Evolutionary conservation across 768 basidiomycete species (phyloP), one percentile per base, ranked within the genome.

Genomic region (Clitopilus passeckerianus): DNA sequence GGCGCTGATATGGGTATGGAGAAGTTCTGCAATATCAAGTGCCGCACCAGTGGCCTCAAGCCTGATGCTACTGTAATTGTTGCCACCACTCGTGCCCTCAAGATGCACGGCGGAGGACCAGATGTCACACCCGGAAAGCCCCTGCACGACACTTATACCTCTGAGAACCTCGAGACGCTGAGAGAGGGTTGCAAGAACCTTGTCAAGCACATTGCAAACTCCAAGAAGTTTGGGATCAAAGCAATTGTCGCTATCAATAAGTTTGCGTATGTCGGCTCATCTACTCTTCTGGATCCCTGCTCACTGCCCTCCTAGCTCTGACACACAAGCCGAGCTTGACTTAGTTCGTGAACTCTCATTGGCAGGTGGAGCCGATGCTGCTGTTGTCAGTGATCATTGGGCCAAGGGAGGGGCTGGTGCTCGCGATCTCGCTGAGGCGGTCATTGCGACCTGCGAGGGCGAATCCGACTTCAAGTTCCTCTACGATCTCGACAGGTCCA

Each of bases 21-120:
- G 76, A 97, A 99, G 74, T 99, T 98, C 82, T 98, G 93, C 81
- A 98, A 98, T 75, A 98, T 99, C 82, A 99, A 99, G 74, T 98
- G 95, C 73, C 87, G 96, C 61, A 81, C 90, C 59, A 95, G 92
- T 61, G 96, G 95, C 53, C 83, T 98, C 68, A 89, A 80, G 59
- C 97, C 97, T 8, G 93, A 99, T 73, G 96, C 94, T 2, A 90
- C 90, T 35, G 86, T 99, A 64, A 91, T 99, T 66, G 96, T 99
- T 57, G 97, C 96, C 6, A 99, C 96, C 4, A 95, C 96, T 27
- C 90, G 96, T 64, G 96, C 96, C 20, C 78, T 99, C 61, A 99
- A 98, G 83, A 99, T 99, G 96, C 96, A 99, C 71, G 96, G 96
- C 44, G 96, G 96, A 61, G 97, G 91, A 60, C 96, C 96, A 5